Percentiles rank a stretch among this genome's conserved stretches.
Conservation (phyloP, 169 alveolate species). For the Ichthyophthirius multifiliis region DNA sequence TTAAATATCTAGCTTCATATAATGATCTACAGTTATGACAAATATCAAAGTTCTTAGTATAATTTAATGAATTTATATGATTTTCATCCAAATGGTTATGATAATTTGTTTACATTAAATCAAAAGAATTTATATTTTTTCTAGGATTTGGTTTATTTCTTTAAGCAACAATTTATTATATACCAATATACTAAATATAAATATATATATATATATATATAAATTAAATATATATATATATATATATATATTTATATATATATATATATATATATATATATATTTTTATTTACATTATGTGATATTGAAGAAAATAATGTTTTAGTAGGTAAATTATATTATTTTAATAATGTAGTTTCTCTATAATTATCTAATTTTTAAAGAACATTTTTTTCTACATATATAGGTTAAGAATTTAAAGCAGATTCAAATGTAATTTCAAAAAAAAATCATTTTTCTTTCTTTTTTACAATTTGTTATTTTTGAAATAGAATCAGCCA, state of each 20-base stretch:
- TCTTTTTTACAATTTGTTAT: background rate
- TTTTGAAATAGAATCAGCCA: constrained; percentile 10
- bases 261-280: no score
- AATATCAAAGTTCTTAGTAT: constrained; percentile 2
- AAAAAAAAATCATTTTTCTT: background rate
- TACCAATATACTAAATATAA: background rate
- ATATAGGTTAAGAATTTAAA: background rate
- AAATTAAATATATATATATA: no score
- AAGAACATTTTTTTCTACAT: background rate
- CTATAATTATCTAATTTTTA: background rate
- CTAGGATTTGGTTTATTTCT: background rate
- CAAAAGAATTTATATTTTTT: background rate
- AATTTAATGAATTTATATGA: background rate
- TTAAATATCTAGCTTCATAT: constrained; percentile 13
- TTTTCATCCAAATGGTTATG: background rate
- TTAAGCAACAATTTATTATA: background rate
- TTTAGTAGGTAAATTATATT: constrained; percentile 10
- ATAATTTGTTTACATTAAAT: background rate
- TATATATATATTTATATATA: background rate
- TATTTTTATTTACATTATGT: background rate
- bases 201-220: background rate
- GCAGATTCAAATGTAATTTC: constrained; percentile 13
- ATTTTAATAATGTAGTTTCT: background rate
- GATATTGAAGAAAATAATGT: background rate
- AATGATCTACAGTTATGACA: constrained; percentile 37